Conservation (phyloP, 1,284 basidiomycete genomes). For the Cystobasidiaceae sp. region DNA sequence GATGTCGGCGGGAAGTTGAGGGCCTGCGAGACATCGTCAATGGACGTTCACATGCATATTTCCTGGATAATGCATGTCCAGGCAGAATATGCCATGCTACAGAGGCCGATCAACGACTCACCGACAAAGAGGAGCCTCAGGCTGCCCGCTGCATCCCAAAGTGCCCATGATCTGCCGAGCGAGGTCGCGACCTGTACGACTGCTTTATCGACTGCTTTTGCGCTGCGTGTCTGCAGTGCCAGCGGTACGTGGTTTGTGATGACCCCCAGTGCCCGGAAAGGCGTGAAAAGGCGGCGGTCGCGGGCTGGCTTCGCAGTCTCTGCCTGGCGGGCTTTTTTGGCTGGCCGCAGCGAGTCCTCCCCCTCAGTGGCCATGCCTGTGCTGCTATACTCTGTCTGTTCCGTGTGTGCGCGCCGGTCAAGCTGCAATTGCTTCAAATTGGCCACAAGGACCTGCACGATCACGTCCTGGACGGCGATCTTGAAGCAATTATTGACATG, state of each 20-base stretch:
- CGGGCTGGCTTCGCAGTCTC: not conserved
- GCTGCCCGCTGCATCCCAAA: constrained; percentile 85
- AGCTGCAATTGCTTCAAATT: not conserved
- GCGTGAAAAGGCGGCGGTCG: constrained; percentile 65
- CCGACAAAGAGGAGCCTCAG: constrained; percentile 92
- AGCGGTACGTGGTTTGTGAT: constrained; percentile 90
- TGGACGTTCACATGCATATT: not conserved
- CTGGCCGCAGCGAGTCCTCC: not conserved
- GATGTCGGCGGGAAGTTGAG: constrained; percentile 69
- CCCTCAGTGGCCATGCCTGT: not conserved
- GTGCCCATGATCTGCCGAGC: constrained; percentile 83
- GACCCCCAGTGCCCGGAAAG: constrained; percentile 89
- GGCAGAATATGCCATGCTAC: not conserved
- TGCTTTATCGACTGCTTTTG: constrained; percentile 53
- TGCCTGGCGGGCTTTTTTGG: constrained; percentile 9
- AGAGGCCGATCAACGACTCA: constrained; percentile 49
- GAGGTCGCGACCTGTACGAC: constrained; percentile 65
- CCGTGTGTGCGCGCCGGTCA: not conserved
- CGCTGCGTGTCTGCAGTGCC: constrained; percentile 75
- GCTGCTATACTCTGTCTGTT: not conserved
- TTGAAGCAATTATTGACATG: too few species aligned
- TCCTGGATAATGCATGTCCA: not conserved
- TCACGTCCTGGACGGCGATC: too few species aligned
- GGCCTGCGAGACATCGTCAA: constrained; percentile 55
- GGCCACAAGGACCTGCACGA: not conserved